Conservation (phyloP, 2,329 filamentous ascomycete genomes). For the Neurospora sp. region DNA sequence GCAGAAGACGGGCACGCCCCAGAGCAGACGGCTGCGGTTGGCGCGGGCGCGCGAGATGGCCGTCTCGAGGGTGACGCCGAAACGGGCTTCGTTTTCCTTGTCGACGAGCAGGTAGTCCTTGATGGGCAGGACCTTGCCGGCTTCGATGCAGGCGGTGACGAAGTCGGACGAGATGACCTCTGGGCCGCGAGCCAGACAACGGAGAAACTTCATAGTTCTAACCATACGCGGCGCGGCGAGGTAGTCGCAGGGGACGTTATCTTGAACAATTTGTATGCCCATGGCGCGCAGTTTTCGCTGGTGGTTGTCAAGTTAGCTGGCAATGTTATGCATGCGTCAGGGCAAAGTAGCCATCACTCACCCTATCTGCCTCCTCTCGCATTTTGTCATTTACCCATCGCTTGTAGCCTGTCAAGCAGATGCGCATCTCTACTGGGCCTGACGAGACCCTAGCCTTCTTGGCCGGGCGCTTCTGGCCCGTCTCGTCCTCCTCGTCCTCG, state of each 20-base stretch:
- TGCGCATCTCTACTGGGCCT: conserved; percentile 58
- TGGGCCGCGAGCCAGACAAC: conserved; percentile 72
- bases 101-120: conserved; percentile 62
- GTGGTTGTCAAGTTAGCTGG: neutral
- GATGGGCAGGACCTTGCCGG: conserved; percentile 53
- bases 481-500: conserved; percentile 33
- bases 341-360: conserved; percentile 32
- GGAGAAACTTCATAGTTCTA: conserved; percentile 88
- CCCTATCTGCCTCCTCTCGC: conserved; percentile 72
- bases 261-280: conserved; percentile 70
- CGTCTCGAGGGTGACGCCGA: conserved; percentile 58
- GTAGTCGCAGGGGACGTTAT: conserved; percentile 69
- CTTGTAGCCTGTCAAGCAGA: conserved; percentile 77
- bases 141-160: conserved; percentile 65
- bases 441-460: conserved; percentile 55
- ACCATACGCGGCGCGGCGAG: conserved; percentile 80
- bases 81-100: conserved; percentile 59
- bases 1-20: conserved; percentile 72
- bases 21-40: conserved; percentile 68
- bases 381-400: conserved; percentile 66
- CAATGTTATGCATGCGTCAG: conserved; percentile 14
- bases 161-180: conserved; percentile 68
- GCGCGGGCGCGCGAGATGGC: conserved; percentile 60
- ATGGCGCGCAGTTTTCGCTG: conserved; percentile 73
- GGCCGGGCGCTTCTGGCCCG: conserved; percentile 38